Percentiles rank a stretch among this genome's conserved stretches.
Conservation (phyloP, 768 basidiomycete species). For the Termitomyces sp. region DNA sequence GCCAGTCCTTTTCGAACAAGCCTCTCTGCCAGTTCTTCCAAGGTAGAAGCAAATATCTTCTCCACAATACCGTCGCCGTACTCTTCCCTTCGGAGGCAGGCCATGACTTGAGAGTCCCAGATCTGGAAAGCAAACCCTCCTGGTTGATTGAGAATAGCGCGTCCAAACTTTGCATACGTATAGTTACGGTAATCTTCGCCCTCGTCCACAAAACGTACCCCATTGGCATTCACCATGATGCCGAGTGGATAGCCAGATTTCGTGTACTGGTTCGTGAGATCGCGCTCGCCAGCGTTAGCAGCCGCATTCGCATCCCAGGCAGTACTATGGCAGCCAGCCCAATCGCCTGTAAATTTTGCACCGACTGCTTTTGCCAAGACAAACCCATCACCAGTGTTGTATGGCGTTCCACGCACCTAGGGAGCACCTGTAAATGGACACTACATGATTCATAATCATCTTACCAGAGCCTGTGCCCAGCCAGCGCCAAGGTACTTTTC, state of each 20-base stretch:
- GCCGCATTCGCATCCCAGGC: constrained; percentile 67
- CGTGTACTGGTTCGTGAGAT: constrained; percentile 65
- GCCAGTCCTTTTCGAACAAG: constrained; percentile 43
- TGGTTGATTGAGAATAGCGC: constrained; percentile 54
- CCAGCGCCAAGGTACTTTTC: constrained; percentile 50
- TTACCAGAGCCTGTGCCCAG: constrained; percentile 50
- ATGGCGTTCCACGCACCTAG: constrained; percentile 68
- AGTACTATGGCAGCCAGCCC: constrained; percentile 67
- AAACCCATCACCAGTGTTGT: constrained; percentile 67
- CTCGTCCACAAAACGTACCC: constrained; percentile 66
- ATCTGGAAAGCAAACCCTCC: constrained; percentile 62
- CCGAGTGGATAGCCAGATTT: constrained; percentile 74
- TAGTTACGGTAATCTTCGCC: constrained; percentile 71
- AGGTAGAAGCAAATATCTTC: constrained; percentile 42
- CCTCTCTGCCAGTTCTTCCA: constrained; percentile 48
- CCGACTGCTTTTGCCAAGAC: constrained; percentile 45
- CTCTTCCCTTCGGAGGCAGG: constrained; percentile 55
- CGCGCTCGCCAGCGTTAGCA: constrained; percentile 46
- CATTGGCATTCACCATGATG: constrained; percentile 59
- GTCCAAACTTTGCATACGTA: constrained; percentile 68
- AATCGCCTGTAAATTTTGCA: constrained; percentile 60
- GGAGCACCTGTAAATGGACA: background rate
- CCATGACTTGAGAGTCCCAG: constrained; percentile 47
- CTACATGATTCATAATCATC: constrained; percentile 25
- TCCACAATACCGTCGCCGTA: constrained; percentile 61